phyloP scores from a whole-genome alignment of 2,329 filamentous ascomycete genomes.

The Colletotrichum scovillei region DNA sequence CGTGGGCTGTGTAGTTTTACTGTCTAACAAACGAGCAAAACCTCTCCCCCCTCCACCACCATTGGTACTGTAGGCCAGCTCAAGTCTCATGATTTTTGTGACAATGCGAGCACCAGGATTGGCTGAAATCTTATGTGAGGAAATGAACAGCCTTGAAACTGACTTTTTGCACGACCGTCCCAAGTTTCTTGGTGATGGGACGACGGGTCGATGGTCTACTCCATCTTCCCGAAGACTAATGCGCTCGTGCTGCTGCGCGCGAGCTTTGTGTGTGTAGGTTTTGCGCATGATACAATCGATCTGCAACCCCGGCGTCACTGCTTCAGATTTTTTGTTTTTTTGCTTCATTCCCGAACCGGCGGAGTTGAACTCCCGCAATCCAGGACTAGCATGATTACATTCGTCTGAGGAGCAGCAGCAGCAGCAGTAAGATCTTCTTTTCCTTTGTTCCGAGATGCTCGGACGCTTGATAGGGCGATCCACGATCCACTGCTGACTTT shows the following conservation, averaged over 20 bases:
- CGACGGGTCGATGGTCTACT: constrained; percentile 19
- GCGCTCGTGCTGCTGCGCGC: constrained; percentile 4
- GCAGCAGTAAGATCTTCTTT: neutral
- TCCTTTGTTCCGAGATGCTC: neutral
- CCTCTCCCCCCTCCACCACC: constrained; percentile 11
- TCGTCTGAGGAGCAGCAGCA: constrained; percentile 14
- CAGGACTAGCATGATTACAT: constrained; percentile 9
- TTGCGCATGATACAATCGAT: constrained; percentile 32
- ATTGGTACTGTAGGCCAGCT: neutral
- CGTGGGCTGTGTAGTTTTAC: constrained; percentile 14
- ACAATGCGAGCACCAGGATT: neutral
- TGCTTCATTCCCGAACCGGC: neutral
- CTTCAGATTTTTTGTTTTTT: constrained; percentile 16
- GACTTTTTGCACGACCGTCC: constrained; percentile 26
- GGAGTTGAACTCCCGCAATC: neutral
- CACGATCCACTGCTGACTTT: neutral
- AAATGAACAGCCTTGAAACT: constrained; percentile 17
- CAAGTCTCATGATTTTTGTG: neutral
- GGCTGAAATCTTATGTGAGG: neutral
- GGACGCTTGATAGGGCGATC: neutral
- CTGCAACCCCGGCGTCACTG: constrained; percentile 34
- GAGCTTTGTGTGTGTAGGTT: constrained; percentile 25
- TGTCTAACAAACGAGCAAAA: neutral
- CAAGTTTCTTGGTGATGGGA: constrained; percentile 14
- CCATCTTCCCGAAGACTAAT: constrained; percentile 4